Evolutionary conservation across 305 asterid species (phyloP).

Genomic region (Rubia peregrina): DNA sequence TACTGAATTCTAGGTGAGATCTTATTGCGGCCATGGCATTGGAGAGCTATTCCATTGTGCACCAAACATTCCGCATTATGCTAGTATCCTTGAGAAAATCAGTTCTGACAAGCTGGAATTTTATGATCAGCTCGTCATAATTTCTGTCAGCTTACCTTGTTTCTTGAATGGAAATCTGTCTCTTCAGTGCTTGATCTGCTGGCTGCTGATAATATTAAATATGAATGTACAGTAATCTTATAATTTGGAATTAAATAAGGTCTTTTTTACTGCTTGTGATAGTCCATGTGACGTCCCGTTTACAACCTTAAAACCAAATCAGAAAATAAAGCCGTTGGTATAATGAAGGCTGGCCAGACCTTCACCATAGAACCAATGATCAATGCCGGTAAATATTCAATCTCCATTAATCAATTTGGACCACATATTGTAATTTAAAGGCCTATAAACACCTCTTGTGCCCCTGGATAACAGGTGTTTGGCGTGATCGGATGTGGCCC

Average conservation of each 20-base stretch:
- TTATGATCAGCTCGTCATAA: neutral
- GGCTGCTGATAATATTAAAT: neutral
- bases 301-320: conserved; percentile 47
- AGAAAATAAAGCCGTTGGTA: conserved; percentile 98
- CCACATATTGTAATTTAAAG: neutral
- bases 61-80: conserved; percentile 93
- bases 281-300: conserved; percentile 15
- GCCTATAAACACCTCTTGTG: conserved; percentile 10
- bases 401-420: neutral
- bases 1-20: conserved; percentile 47
- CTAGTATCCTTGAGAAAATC: conserved; percentile 65
- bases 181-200: conserved; percentile 1
- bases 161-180: neutral
- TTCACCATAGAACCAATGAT: conserved; percentile 98
- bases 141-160: neutral
- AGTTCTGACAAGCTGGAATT: neutral
- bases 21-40: conserved; percentile 95
- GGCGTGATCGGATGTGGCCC: conserved; percentile 99
- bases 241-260: neutral
- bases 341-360: conserved; percentile 96
- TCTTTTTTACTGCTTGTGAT: neutral
- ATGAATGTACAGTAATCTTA: neutral
- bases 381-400: conserved; percentile 49
- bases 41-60: conserved; percentile 98
- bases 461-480: conserved; percentile 44